These are phyloP conservation scores for Kuraishia floccosa DNA, from an alignment of 805 yeast genomes.

Conservation along the genomic window DNA sequence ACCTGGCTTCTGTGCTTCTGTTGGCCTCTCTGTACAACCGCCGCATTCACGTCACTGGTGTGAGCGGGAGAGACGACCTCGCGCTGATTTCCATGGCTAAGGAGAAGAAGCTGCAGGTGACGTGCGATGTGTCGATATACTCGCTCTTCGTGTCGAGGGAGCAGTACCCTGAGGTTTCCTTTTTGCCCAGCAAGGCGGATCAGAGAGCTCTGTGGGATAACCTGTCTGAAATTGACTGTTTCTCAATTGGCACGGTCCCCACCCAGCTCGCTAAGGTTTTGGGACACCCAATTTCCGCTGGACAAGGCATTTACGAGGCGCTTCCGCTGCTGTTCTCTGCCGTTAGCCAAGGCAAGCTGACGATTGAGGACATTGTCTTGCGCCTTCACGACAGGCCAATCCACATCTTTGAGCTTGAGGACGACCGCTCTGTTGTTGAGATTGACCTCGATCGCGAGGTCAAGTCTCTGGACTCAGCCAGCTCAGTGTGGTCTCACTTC, in stretches of 20 bases:
- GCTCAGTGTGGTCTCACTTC: slow-evolving; percentile 45
- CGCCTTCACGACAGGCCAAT: slow-evolving; percentile 78
- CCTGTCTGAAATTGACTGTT: slow-evolving; percentile 66
- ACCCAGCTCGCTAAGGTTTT: slow-evolving; percentile 55
- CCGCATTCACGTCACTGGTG: slow-evolving; percentile 81
- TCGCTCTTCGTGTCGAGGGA: slow-evolving; percentile 67
- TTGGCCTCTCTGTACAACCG: slow-evolving; percentile 82
- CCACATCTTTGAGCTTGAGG: slow-evolving; percentile 71
- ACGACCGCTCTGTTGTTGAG: slow-evolving; percentile 71
- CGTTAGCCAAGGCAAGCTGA: slow-evolving; percentile 59
- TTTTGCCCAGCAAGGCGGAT: slow-evolving; percentile 73
- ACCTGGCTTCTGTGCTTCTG: slow-evolving; percentile 83
- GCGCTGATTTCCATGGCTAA: slow-evolving; percentile 78
- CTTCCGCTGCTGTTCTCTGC: slow-evolving; percentile 77
- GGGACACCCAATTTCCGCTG: slow-evolving; percentile 52
- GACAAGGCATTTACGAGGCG: slow-evolving; percentile 70
- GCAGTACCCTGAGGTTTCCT: slow-evolving; percentile 57
- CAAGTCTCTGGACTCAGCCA: slow-evolving; percentile 25
- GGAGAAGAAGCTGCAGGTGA: slow-evolving; percentile 68
- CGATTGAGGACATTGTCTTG: slow-evolving; percentile 57
- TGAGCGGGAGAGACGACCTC: slow-evolving; percentile 70
- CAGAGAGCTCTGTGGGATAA: slow-evolving; percentile 76
- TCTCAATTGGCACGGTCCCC: slow-evolving; percentile 78
- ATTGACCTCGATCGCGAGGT: slow-evolving; percentile 67
- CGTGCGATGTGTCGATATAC: slow-evolving; percentile 81